phyloP scores from a whole-genome alignment of 108 stramenopile species.

The Skeletonema tropicum region DNA sequence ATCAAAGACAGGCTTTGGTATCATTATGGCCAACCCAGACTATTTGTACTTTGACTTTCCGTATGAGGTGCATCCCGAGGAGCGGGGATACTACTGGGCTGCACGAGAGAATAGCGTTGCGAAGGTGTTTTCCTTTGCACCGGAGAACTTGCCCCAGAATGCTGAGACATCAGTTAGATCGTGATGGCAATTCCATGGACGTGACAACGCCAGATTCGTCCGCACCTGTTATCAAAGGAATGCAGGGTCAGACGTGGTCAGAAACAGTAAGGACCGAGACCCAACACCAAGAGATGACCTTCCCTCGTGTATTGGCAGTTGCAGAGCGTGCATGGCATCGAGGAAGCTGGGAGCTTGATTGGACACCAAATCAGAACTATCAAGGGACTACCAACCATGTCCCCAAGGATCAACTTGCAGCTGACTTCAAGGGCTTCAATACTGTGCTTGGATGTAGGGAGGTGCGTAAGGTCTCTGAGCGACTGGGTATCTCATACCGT shows the following conservation, averaged over 20 bases:
- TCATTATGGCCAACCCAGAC: not conserved
- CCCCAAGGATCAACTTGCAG: conserved; percentile 15
- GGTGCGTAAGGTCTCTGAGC: not conserved
- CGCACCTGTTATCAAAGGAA: not conserved
- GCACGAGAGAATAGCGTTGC: not conserved
- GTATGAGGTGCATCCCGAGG: not conserved
- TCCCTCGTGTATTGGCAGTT: not conserved
- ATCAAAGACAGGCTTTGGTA: not conserved
- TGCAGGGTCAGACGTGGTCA: not conserved
- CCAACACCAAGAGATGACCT: not conserved
- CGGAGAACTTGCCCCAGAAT: not conserved
- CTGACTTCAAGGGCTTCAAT: conserved; percentile 15
- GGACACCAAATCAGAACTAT: not conserved
- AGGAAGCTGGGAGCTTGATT: not conserved
- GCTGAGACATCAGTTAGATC: not conserved
- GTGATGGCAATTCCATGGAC: not conserved
- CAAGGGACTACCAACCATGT: not conserved
- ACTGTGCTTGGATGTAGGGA: conserved; percentile 22
- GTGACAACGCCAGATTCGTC: not conserved
- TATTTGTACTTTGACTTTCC: not conserved
- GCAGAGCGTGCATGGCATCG: not conserved
- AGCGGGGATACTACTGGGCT: not conserved
- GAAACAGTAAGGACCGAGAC: not conserved
- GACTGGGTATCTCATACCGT: conserved; percentile 10
- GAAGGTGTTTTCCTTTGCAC: not conserved